These are phyloP conservation scores for Zygosaccharomyces gambellarensis DNA, from an alignment of 805 yeast genomes.

Conservation along the genomic window DNA sequence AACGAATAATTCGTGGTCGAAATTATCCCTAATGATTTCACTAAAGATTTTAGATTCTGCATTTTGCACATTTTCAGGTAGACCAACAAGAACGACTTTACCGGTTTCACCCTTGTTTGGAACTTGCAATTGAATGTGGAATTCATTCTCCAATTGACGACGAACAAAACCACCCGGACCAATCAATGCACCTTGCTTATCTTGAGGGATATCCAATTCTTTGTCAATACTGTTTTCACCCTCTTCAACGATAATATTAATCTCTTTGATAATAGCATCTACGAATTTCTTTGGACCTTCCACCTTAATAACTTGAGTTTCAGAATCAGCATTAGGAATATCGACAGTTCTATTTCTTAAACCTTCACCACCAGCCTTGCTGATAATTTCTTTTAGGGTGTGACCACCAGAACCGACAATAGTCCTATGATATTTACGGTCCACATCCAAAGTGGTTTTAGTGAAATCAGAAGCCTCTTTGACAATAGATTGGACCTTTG, in stretches of 20 bases:
- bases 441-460: conserved; percentile 56
- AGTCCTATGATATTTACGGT: conserved; percentile 66
- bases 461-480: conserved; percentile 59
- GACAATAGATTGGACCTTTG: conserved; percentile 57
- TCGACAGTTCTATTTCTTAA: conserved; percentile 38
- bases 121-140: conserved; percentile 55
- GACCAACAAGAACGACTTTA: conserved; percentile 54
- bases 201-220: conserved; percentile 57
- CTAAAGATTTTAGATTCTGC: conserved; percentile 55
- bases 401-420: conserved; percentile 79
- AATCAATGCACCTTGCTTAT: conserved; percentile 68
- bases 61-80: conserved; percentile 57
- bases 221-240: conserved; percentile 56
- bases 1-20: conserved; percentile 47
- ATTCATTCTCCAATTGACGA: conserved; percentile 66
- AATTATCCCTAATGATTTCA: conserved; percentile 56
- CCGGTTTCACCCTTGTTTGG: conserved; percentile 56
- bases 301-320: conserved; percentile 52
- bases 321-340: conserved; percentile 67
- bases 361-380: conserved; percentile 66
- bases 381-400: conserved; percentile 64
- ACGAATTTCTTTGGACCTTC: conserved; percentile 77
- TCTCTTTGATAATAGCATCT: conserved; percentile 55
- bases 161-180: conserved; percentile 80
- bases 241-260: conserved; percentile 57